Percentiles rank a stretch among this genome's conserved stretches.
phyloP scores from a whole-genome alignment of 2,329 filamentous ascomycete genomes.

The Paraconiothyrium brasiliense region DNA sequence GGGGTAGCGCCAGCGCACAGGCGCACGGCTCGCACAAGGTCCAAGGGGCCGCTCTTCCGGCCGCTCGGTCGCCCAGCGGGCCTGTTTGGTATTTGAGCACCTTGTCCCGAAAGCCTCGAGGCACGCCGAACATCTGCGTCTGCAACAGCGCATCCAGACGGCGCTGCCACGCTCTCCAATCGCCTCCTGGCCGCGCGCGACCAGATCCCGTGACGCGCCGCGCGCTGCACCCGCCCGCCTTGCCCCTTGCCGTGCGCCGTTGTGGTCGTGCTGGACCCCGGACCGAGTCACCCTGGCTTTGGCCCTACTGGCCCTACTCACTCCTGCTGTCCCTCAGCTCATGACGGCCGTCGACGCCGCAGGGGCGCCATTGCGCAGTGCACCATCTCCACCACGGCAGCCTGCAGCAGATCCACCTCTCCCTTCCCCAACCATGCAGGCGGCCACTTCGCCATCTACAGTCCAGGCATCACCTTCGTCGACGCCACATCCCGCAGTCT shows the following conservation, averaged over 20 bases:
- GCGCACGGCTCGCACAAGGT: neutral
- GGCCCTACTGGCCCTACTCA: neutral
- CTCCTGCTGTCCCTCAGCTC: neutral
- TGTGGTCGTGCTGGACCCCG: neutral
- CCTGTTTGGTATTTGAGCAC: conserved; percentile 5
- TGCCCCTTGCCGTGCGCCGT: neutral
- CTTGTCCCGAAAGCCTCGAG: conserved; percentile 7
- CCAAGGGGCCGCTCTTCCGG: neutral
- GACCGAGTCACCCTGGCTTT: neutral
- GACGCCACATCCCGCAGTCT: conserved; percentile 34
- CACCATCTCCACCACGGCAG: conserved; percentile 24
- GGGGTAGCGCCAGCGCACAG: conserved; percentile 10
- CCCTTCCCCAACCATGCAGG: conserved; percentile 26
- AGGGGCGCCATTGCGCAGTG: conserved; percentile 35
- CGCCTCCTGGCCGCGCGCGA: neutral
- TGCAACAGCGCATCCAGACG: conserved; percentile 1
- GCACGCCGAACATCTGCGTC: conserved; percentile 8
- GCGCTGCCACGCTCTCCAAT: neutral
- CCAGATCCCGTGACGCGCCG: conserved; percentile 1
- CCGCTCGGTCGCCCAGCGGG: neutral
- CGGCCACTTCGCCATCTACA: conserved; percentile 35
- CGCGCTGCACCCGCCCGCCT: neutral
- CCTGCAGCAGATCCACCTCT: conserved; percentile 29
- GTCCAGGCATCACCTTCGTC: conserved; percentile 41
- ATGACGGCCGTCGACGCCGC: conserved; percentile 27